Conservation (phyloP, 2,329 filamentous ascomycete genomes). For the Aspergillus viridinutans region DNA sequence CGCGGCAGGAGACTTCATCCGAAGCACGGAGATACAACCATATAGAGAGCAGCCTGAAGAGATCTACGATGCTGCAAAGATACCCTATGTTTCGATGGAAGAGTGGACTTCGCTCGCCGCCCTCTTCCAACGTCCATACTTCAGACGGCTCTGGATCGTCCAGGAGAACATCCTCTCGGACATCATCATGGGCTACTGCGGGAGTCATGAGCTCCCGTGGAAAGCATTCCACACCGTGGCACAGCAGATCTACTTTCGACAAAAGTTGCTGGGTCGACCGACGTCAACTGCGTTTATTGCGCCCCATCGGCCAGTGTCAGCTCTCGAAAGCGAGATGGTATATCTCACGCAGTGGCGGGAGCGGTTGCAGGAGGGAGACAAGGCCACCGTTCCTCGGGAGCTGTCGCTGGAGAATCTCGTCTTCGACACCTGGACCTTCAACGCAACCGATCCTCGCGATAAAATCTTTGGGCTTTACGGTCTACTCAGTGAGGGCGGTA, state of each 20-base stretch:
- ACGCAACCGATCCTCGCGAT: conserved; percentile 1
- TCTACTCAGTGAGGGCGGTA: neutral
- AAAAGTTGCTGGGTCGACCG: neutral
- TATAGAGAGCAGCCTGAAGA: neutral
- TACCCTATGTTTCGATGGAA: neutral
- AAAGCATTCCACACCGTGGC: conserved; percentile 1
- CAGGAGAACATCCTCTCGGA: conserved; percentile 1
- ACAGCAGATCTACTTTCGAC: conserved; percentile 1
- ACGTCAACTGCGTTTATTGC: conserved; percentile 1
- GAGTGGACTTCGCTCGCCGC: conserved; percentile 1
- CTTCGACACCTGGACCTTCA: conserved; percentile 6
- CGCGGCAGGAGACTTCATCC: neutral
- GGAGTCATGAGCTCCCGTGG: neutral
- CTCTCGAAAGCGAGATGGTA: conserved; percentile 1
- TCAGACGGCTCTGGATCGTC: conserved; percentile 1
- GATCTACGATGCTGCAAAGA: neutral
- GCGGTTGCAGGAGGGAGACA: neutral
- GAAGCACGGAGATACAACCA: neutral
- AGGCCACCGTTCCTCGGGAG: neutral
- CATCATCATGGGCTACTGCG: conserved; percentile 1
- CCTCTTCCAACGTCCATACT: conserved; percentile 1
- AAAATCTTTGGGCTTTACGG: conserved; percentile 3
- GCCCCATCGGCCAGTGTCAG: neutral
- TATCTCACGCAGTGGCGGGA: conserved; percentile 3
- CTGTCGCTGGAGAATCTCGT: conserved; percentile 1